Percentiles rank a stretch among this genome's conserved stretches.
These are phyloP conservation scores for Amoebophrya sp. DNA, from an alignment of 169 alveolate species.

Conservation along the genomic window DNA sequence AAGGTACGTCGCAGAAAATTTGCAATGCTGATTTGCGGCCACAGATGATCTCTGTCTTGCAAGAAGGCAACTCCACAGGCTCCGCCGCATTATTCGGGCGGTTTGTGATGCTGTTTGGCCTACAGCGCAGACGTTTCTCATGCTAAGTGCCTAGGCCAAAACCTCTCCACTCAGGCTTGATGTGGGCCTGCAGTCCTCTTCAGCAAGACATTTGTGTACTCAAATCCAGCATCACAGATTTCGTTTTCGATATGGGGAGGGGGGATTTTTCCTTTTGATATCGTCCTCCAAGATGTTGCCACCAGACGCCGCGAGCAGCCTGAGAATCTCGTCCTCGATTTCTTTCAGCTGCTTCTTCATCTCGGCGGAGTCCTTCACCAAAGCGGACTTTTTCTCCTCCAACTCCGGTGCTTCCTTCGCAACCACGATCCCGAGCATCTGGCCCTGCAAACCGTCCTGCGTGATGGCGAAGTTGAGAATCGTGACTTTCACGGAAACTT, in stretches of 20 bases:
- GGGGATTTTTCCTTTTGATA: conserved; percentile 74
- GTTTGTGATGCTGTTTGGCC: too few species aligned
- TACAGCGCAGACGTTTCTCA: too few species aligned
- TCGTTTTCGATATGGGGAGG: too few species aligned
- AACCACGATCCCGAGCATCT: conserved; percentile 79
- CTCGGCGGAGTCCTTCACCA: conserved; percentile 74
- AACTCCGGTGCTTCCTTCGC: conserved; percentile 80
- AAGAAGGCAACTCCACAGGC: too few species aligned
- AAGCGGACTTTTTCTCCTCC: conserved; percentile 70
- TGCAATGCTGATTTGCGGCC: too few species aligned
- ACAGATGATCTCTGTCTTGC: too few species aligned
- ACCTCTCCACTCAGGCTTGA: too few species aligned
- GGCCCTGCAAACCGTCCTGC: conserved; percentile 82
- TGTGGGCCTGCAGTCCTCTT: too few species aligned
- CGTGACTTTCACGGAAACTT: conserved; percentile 79
- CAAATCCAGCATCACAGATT: neutral
- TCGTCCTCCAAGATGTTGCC: conserved; percentile 81
- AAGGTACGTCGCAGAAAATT: too few species aligned
- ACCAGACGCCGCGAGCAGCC: conserved; percentile 70
- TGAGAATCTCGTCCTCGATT: conserved; percentile 81
- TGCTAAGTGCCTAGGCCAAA: too few species aligned
- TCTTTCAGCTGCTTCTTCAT: conserved; percentile 65
- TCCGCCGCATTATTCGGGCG: too few species aligned
- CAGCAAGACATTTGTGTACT: neutral
- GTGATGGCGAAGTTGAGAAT: conserved; percentile 83